Conservation (phyloP, 2,329 filamentous ascomycete genomes). For the Paracoccidioides lutzii region DNA sequence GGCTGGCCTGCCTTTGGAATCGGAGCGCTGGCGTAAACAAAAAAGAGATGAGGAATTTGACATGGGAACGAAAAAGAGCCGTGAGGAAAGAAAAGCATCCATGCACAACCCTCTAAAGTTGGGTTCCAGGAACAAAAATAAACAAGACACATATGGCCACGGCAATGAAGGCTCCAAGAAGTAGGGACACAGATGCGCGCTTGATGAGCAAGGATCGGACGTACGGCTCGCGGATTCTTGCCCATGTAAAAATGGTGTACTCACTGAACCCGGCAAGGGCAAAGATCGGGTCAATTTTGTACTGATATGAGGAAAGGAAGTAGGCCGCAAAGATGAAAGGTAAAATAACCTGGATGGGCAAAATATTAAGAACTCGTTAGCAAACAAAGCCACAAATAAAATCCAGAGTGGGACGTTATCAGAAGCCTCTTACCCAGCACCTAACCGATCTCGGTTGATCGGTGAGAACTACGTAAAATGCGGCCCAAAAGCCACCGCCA, state of each 20-base stretch:
- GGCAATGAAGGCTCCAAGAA: slow-evolving; percentile 62
- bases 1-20: background rate
- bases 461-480: slow-evolving; percentile 85
- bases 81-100: background rate
- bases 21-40: background rate
- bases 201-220: slow-evolving; percentile 75
- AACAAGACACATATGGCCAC: slow-evolving; percentile 79
- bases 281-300: slow-evolving; percentile 83
- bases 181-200: slow-evolving; percentile 67
- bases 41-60: background rate
- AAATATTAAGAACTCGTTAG: slow-evolving; percentile 10
- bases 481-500: slow-evolving; percentile 88
- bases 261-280: slow-evolving; percentile 85
- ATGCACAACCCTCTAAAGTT: slow-evolving; percentile 17
- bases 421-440: slow-evolving; percentile 60
- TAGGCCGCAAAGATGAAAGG: slow-evolving; percentile 90
- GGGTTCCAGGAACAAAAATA: slow-evolving; percentile 79
- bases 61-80: background rate
- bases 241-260: slow-evolving; percentile 91
- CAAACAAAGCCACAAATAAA: background rate
- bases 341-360: slow-evolving; percentile 50
- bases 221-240: slow-evolving; percentile 77
- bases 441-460: slow-evolving; percentile 60
- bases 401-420: background rate
- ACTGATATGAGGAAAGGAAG: slow-evolving; percentile 80